Base-by-base conservation (phyloP, 441 rosid genomes). In the Corymbia citriodora region DNA sequence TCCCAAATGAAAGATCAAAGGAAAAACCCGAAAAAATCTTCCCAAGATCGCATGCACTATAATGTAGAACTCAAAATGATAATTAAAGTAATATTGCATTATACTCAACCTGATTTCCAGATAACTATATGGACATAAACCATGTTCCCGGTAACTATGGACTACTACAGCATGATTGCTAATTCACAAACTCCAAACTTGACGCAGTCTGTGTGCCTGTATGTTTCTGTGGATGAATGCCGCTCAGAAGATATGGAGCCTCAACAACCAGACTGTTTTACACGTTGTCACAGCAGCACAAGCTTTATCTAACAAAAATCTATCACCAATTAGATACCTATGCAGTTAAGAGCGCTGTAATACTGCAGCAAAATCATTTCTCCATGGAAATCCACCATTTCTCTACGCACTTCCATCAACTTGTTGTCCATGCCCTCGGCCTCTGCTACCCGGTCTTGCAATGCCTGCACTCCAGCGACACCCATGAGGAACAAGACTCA, bases 351-450 rank as follows among this genome's bases (percentile, higher is more conserved):
- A 90, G 99, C 96, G 89, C 99, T 97, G 52, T 97, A 97, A 91
- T 96, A 97, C 95, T 97, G 96, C 91, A 97, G 93, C 87, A 97
- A 88, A 83, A 97, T 97, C 98, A 97, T 98, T 92, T 98, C 99
- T 55, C 98, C 98, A 45, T 96, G 98, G 90, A 98, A 97, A 88
- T 97, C 97, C 14, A 97, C 97, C 59, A 96, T 95, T 93, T 98
- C 98, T 92, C 92, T 96, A 89, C 95, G 88, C 82, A 95, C 94
- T 90, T 89, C 94, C 16, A 94, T 93, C 91, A 95, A 89, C 90
- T 96, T n/a, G 3, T 27, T 95, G 87, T 95, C 96, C 45, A 89
- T 93, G 88, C 92, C 91, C 89, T 91, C 94, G 5, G 96, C 94
- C 87, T 91, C 94, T 55, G 95, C 95, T 29, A 95, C 95, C 87